These are phyloP conservation scores for Litchi chinensis DNA, from an alignment of 345 rosid species.

Conservation along the genomic window DNA sequence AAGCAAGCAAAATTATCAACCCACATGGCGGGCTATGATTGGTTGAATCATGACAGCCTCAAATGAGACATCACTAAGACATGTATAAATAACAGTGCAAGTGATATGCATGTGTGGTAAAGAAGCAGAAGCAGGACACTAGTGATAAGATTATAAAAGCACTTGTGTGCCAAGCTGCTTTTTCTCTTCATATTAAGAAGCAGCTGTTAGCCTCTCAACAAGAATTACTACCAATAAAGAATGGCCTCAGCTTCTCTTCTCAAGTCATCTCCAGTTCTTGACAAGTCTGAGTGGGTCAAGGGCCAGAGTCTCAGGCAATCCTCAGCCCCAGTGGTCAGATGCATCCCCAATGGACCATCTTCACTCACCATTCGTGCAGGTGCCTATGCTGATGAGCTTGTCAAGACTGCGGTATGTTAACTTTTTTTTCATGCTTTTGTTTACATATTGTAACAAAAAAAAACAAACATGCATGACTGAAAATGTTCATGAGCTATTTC, in stretches of 20 bases:
- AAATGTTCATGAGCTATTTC: too few species aligned
- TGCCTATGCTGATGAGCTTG: constrained; percentile 93
- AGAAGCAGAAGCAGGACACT: constrained; percentile 28
- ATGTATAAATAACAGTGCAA: constrained; percentile 46
- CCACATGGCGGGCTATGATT: constrained; percentile 58
- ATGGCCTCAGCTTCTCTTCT: constrained; percentile 81
- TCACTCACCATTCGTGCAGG: constrained; percentile 66
- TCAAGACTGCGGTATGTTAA: constrained; percentile 87
- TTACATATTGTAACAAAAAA: too few species aligned
- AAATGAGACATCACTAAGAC: constrained; percentile 56
- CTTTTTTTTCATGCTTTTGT: not conserved
- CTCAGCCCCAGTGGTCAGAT: constrained; percentile 47
- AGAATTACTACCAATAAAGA: constrained; percentile 7
- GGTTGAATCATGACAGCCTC: constrained; percentile 64
- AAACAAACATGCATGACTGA: not conserved
- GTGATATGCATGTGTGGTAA: constrained; percentile 42
- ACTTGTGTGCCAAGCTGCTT: constrained; percentile 12
- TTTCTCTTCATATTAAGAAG: not conserved
- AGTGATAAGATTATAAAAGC: constrained; percentile 44
- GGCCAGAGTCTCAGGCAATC: constrained; percentile 71
- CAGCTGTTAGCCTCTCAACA: constrained; percentile 23
- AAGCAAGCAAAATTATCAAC: constrained; percentile 46
- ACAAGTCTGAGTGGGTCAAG: constrained; percentile 83
- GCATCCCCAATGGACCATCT: constrained; percentile 46
- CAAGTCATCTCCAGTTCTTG: constrained; percentile 79